Evolutionary conservation across 2,329 filamentous ascomycete genomes (phyloP).

Genomic region (Sporothrix brasiliensis): DNA sequence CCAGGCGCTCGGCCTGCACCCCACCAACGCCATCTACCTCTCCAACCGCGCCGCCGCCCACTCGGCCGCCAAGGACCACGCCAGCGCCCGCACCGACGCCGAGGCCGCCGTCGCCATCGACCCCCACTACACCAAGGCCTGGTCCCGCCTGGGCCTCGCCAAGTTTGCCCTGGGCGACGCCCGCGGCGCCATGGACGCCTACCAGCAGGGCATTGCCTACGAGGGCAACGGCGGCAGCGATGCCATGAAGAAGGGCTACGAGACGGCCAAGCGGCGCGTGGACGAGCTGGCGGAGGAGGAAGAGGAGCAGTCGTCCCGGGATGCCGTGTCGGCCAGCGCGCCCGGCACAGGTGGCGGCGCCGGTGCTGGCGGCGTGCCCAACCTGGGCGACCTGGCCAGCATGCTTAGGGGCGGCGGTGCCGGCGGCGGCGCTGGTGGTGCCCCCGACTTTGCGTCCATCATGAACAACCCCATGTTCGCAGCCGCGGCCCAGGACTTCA

Average conservation of each 20-base stretch:
- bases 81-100: constrained; percentile 80
- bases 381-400: constrained; percentile 69
- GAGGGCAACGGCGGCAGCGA: constrained; percentile 94
- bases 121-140: constrained; percentile 94
- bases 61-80: constrained; percentile 81
- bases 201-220: constrained; percentile 86
- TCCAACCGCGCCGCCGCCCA: constrained; percentile 96
- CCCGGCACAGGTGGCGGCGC: constrained; percentile 44
- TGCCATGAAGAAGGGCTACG: constrained; percentile 94
- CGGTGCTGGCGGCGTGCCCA: constrained; percentile 64
- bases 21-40: constrained; percentile 91
- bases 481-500: constrained; percentile 93
- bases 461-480: constrained; percentile 99
- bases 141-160: constrained; percentile 89
- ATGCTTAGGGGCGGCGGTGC: constrained; percentile 68
- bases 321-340: constrained; percentile 35
- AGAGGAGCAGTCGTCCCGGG: constrained; percentile 43
- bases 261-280: constrained; percentile 86
- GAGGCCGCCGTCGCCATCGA: constrained; percentile 87
- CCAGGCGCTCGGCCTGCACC: constrained; percentile 77
- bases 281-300: constrained; percentile 70
- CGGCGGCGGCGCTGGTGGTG: constrained; percentile 70
- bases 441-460: constrained; percentile 83
- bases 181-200: constrained; percentile 91
- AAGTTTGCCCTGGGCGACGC: constrained; percentile 90